Evolutionary conservation across 345 rosid species (phyloP), one percentile per base, ranked within the genome.

Genomic region (Eucalyptus polybractea): DNA sequence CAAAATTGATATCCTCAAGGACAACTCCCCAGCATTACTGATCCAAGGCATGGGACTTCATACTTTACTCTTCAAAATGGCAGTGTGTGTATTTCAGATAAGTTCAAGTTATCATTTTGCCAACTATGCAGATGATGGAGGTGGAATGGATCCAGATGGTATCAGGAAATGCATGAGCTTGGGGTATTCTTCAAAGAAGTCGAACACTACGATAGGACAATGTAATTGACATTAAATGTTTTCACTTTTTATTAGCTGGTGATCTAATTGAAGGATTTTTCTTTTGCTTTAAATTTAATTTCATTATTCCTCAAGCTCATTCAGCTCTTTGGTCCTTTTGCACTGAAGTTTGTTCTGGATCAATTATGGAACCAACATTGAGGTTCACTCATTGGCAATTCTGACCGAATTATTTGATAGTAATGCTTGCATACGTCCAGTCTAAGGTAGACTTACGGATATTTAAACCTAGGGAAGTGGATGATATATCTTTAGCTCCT

Each of bases 161-260:
- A 90, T 97, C 12, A 91, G 99, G 91, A 97, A 96, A 92, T 97
- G 99, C 91, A 94, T 97, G 99, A 97, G 99, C 94, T 95, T 97
- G 96, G 99, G 98, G 37, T 97, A 97, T 92, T 97, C 99, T n/a
- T 93, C 98, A 53, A 97, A 97, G 95, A 97, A 97, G 91, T 92
- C 97, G 31, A 97, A 95, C 81, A 94, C 94, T 60, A 97, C 99
- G 37, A 97, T 97, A 91, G 98, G 99, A 91, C 98, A 97, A 90
- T 97, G 99, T 97, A 45, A 45, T 37, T 40, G 58, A 29, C 40
- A 40, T 25, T 50, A 85, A 31, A 24, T 16, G 47, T 62, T 29
- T 62, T 86, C n/a, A 21, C 29, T 15, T 86, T 89, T 60, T 31
- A 8, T 24, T 40, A 9, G 44, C 62, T 19, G 33, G 40, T 65